Evolutionary conservation across 2,329 filamentous ascomycete species (phyloP), one percentile per base, ranked within the genome.

Genomic region (Mariannaea sp.): DNA sequence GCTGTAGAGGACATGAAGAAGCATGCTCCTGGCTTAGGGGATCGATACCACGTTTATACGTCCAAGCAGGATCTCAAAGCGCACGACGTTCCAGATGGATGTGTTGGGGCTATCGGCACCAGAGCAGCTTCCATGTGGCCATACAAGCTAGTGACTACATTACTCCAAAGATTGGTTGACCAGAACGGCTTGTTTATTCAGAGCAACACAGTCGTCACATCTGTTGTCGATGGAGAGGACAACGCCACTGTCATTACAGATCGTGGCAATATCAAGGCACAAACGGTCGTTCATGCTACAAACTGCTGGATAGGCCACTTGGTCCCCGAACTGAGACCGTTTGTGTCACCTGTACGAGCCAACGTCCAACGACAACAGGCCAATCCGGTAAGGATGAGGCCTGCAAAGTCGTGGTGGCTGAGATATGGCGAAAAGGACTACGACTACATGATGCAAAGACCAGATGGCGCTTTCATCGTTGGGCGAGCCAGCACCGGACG

Each of bases 391-490:
- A 27, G 50, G 19, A 7, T 14, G 7, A 19, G 43, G 12, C 39
- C 35, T 1, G 29, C 27, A 4, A 55, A 46, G 4, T 55, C 52
- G 10, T 55, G 52, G 52, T 55, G 52, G 52, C 24, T 43, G 12
- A 35, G 52, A 9, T 50, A 55, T 10, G 52, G 52, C 13, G 52
- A 55, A 26, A 26, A 55, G 12, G 52, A 55, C 36, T 55, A 55
- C 41, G 52, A 55, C 5, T 55, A 55, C 29, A 55, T 55, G 52
- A 47, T 55, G 3, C 52, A 55, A 14, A 30, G 52, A 19, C 46
- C 46, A 14, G 52, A 55, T 16, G 52, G 52, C 7, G 41, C 52
- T 1, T 55, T 42, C 36, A 43, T 55, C 14, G 27, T 45, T 1
- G 52, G 52, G 1, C 50, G 52, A 32, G 52, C 52, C 12, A 47